Percentiles rank a stretch among this genome's conserved stretches.
These are phyloP conservation scores for Trametes cubensis DNA, from an alignment of 768 basidiomycete genomes.

Conservation along the genomic window DNA sequence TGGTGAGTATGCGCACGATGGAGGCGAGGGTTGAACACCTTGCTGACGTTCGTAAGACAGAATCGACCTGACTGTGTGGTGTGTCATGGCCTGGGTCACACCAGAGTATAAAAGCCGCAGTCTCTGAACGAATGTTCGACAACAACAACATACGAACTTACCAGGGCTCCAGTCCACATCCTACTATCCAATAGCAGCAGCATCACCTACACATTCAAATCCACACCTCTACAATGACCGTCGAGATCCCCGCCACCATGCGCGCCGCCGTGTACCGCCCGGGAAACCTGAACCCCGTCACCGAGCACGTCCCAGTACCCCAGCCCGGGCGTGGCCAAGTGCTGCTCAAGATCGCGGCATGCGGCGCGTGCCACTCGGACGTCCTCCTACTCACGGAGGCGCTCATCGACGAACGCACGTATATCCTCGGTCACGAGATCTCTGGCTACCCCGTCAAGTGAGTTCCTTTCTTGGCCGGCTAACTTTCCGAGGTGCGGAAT, in stretches of 20 bases:
- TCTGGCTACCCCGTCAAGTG: slow-evolving; percentile 1
- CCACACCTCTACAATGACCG: neutral
- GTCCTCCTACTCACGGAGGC: neutral
- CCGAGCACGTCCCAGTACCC: slow-evolving; percentile 25
- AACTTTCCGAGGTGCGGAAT: no score
- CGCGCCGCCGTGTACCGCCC: neutral
- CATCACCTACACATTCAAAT: neutral
- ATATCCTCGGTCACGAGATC: slow-evolving; percentile 2
- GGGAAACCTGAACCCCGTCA: slow-evolving; percentile 1
- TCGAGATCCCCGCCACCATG: neutral
- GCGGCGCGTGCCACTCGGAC: slow-evolving; percentile 4
- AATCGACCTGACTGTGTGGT: no score
- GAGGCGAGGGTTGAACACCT: no score
- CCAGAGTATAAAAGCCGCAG: no score
- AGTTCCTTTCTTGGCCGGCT: neutral
- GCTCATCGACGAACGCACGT: neutral
- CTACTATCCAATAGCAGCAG: neutral
- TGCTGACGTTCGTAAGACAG: no score
- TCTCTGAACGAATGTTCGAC: no score
- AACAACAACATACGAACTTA: no score
- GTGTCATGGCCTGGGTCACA: no score
- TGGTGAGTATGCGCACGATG: no score
- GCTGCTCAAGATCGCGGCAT: slow-evolving; percentile 40
- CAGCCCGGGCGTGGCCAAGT: slow-evolving; percentile 43
- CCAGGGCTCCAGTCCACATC: neutral